phyloP scores from a whole-genome alignment of 495 filamentous ascomycete species.

The Xylaria curta region DNA sequence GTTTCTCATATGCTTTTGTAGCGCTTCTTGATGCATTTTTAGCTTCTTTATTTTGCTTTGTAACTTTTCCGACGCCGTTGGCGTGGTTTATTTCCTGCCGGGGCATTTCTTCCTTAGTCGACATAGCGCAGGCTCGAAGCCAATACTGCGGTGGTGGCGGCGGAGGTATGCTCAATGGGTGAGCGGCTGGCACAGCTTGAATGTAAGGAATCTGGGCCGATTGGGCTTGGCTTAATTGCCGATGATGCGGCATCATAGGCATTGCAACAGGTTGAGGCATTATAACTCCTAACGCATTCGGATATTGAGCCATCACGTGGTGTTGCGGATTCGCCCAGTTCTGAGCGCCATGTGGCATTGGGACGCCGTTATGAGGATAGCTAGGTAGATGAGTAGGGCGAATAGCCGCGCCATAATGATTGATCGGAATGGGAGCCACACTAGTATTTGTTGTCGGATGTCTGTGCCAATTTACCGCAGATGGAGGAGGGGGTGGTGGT shows the following conservation, averaged over 20 bases:
- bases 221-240: neutral
- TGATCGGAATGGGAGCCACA: neutral
- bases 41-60: neutral
- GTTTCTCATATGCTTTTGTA: neutral
- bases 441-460: neutral
- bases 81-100: neutral
- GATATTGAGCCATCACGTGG: slow-evolving; percentile 9
- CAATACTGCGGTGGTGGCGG: slow-evolving; percentile 17
- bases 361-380: neutral
- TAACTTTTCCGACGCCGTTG: neutral
- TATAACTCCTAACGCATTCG: neutral
- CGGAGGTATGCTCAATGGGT: slow-evolving; percentile 1
- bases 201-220: neutral
- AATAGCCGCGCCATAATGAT: neutral
- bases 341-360: neutral
- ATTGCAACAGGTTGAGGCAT: slow-evolving; percentile 9
- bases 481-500: slow-evolving; percentile 17
- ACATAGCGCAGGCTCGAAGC: neutral
- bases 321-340: slow-evolving; percentile 6
- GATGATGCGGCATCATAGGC: neutral
- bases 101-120: neutral
- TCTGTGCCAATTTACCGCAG: slow-evolving; percentile 12
- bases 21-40: slow-evolving; percentile 13
- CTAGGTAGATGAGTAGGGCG: slow-evolving; percentile 10
- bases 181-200: slow-evolving; percentile 1